Conservation (phyloP, 139 green algal species). For the Pseudopediastrum boryanum region DNA sequence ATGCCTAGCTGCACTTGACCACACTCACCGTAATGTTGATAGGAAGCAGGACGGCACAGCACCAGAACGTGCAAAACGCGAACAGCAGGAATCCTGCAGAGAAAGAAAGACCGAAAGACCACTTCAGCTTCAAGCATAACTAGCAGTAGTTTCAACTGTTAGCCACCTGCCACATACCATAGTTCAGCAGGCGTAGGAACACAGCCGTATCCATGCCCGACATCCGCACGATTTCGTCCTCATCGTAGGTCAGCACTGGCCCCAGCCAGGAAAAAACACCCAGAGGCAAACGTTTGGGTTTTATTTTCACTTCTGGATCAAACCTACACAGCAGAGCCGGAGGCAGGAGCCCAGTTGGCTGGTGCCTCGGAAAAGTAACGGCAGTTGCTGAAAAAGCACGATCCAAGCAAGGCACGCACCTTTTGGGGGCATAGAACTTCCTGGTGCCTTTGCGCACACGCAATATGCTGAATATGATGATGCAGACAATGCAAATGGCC, state of each 20-base stretch:
- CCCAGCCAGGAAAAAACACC: constrained; percentile 33
- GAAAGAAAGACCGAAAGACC: not conserved
- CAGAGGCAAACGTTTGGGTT: not conserved
- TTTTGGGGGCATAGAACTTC: constrained; percentile 54
- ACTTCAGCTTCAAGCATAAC: too few species aligned
- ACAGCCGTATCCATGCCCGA: constrained; percentile 48
- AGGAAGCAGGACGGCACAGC: constrained; percentile 52
- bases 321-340: not conserved
- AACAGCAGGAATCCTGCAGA: constrained; percentile 29
- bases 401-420: constrained; percentile 26
- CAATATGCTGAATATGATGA: constrained; percentile 47
- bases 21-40: constrained; percentile 55
- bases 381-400: not conserved
- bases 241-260: constrained; percentile 16
- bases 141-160: too few species aligned
- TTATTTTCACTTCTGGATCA: constrained; percentile 25
- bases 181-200: constrained; percentile 42
- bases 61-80: constrained; percentile 42
- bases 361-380: not conserved
- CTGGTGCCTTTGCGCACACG: constrained; percentile 18
- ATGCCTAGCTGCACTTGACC: too few species aligned
- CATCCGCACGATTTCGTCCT: constrained; percentile 48
- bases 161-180: constrained; percentile 33
- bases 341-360: not conserved
- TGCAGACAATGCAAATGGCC: constrained; percentile 16